A percentile compares a stretch with the other conserved stretches of the same genome.
phyloP scores from a whole-genome alignment of 257 asterid species.

The Primulina huaijiensis region DNA sequence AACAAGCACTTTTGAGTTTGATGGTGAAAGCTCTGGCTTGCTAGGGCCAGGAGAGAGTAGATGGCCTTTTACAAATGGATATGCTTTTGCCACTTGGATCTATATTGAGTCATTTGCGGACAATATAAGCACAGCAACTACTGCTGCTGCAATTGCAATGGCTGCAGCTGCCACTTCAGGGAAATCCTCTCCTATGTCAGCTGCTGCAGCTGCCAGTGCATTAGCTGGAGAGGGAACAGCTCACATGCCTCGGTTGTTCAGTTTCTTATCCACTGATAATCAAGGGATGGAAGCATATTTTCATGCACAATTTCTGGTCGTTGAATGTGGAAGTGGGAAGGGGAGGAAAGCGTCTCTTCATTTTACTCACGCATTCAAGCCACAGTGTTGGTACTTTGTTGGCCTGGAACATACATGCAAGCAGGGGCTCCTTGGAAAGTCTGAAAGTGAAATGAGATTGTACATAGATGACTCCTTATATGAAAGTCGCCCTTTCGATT shows the following conservation, averaged over 20 bases:
- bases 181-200: conserved; percentile 95
- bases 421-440: conserved; percentile 93
- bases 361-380: conserved; percentile 96
- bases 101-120: conserved; percentile 97
- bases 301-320: conserved; percentile 95
- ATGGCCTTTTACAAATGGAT: conserved; percentile 96
- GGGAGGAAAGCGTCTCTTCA: conserved; percentile 95
- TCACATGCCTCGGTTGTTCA: conserved; percentile 97
- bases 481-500: conserved; percentile 92
- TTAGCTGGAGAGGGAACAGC: conserved; percentile 99
- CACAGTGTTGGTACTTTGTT: conserved; percentile 94
- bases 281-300: conserved; percentile 99
- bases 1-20: conserved; percentile 89
- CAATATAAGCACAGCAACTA: conserved; percentile 91
- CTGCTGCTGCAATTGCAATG: conserved; percentile 99
- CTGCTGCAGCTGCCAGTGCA: conserved; percentile 99
- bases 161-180: conserved; percentile 99
- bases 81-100: conserved; percentile 94
- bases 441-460: conserved; percentile 90
- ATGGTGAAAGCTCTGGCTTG: conserved; percentile 98
- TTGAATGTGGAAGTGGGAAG: conserved; percentile 95
- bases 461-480: conserved; percentile 84
- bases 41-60: conserved; percentile 96
- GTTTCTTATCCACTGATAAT: conserved; percentile 95
- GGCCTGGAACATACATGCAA: conserved; percentile 92